Conservation (phyloP, 1,284 basidiomycete genomes). For the Anthracocystis setariae region DNA sequence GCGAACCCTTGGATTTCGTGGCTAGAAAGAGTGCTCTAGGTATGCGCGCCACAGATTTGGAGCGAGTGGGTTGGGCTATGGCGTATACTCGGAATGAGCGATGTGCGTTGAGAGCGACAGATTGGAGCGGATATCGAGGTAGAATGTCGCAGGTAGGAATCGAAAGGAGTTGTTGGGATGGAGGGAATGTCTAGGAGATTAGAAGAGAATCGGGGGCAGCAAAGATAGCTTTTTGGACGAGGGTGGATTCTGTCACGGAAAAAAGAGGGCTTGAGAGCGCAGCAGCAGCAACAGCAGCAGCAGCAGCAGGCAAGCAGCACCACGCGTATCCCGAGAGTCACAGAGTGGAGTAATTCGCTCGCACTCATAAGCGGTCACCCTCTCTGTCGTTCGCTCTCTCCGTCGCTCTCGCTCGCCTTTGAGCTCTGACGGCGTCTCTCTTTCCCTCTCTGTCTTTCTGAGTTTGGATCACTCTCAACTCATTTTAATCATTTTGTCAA, state of each 20-base stretch:
- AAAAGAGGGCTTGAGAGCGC: slow-evolving; percentile 27
- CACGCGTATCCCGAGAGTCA: slow-evolving; percentile 1
- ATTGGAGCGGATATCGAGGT: neutral
- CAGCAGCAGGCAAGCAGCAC: slow-evolving; percentile 6
- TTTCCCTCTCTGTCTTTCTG: too few species aligned
- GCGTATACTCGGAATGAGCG: neutral
- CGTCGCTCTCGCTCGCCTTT: too few species aligned
- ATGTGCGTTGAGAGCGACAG: neutral
- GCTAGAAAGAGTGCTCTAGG: slow-evolving; percentile 4
- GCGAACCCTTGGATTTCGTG: neutral
- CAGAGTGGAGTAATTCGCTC: neutral
- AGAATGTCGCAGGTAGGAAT: neutral
- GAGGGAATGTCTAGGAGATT: slow-evolving; percentile 2
- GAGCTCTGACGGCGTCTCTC: too few species aligned
- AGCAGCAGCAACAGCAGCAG: slow-evolving; percentile 5
- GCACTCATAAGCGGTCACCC: neutral
- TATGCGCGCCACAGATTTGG: slow-evolving; percentile 9
- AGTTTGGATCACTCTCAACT: too few species aligned
- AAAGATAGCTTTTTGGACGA: slow-evolving; percentile 6
- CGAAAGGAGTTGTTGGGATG: neutral
- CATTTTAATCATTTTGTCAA: too few species aligned
- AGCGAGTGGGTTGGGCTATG: neutral
- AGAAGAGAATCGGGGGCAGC: slow-evolving; percentile 3
- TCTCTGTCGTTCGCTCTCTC: neutral
- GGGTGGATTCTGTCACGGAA: slow-evolving; percentile 14